phyloP scores from a whole-genome alignment of 2,329 filamentous ascomycete genomes.

The Simplicillium sp. region DNA sequence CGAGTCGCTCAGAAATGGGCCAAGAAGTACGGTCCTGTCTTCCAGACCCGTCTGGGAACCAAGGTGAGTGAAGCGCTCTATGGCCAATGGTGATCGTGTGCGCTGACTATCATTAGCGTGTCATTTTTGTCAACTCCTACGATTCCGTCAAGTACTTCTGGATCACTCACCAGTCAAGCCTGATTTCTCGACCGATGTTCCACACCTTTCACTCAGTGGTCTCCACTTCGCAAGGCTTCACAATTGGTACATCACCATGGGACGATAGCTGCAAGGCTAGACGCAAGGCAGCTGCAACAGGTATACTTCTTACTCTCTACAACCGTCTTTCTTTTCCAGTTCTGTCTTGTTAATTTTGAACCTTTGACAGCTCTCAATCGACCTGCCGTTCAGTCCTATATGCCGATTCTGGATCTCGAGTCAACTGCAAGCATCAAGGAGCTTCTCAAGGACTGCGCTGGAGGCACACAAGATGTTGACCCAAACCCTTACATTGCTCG shows the following conservation, averaged over 20 bases:
- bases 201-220: conserved; percentile 78
- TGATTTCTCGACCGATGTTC: conserved; percentile 69
- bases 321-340: no score
- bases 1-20: conserved; percentile 45
- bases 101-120: conserved; percentile 33
- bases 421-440: conserved; percentile 63
- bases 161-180: conserved; percentile 68
- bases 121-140: conserved; percentile 72
- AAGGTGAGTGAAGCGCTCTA: conserved; percentile 28
- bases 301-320: no score
- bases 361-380: conserved; percentile 53
- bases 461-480: conserved; percentile 56
- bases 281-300: conserved; percentile 66
- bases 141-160: conserved; percentile 65
- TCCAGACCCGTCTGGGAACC: conserved; percentile 61
- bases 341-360: no score
- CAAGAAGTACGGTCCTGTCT: conserved; percentile 53
- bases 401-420: conserved; percentile 76
- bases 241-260: conserved; percentile 77
- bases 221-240: conserved; percentile 68
- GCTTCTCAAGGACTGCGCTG: conserved; percentile 53
- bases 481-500: conserved; percentile 66
- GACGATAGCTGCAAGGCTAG: conserved; percentile 71
- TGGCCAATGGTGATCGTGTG: background rate
- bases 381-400: conserved; percentile 67